Conservation (phyloP, 805 yeast genomes). For the Ogataea populi-albae region DNA sequence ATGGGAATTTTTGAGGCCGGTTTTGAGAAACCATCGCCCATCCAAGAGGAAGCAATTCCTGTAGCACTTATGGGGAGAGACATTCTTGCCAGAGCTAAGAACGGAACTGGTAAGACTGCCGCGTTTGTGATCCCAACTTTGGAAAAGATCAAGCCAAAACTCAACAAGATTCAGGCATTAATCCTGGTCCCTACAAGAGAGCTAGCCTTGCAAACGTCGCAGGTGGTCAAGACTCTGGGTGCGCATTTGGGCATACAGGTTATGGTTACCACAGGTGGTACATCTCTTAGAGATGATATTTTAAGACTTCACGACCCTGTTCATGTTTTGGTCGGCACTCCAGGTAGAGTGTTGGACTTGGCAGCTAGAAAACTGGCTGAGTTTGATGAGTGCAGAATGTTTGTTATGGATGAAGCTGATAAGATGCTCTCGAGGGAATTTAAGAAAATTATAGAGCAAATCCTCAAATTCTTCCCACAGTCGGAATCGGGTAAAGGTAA, state of each 20-base stretch:
- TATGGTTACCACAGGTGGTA: constrained; percentile 99
- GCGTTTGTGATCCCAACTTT: constrained; percentile 93
- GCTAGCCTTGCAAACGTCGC: constrained; percentile 94
- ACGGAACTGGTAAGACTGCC: constrained; percentile 98
- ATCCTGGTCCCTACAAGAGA: constrained; percentile 97
- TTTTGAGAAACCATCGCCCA: constrained; percentile 96
- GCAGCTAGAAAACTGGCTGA: constrained; percentile 88
- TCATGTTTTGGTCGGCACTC: constrained; percentile 94
- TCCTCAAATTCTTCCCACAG: constrained; percentile 73
- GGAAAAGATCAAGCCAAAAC: constrained; percentile 82
- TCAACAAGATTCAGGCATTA: constrained; percentile 83
- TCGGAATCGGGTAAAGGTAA: constrained; percentile 33
- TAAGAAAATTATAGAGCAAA: constrained; percentile 81
- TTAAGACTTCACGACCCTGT: constrained; percentile 89
- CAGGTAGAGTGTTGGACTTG: constrained; percentile 94
- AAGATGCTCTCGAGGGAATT: constrained; percentile 92
- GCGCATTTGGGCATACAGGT: constrained; percentile 89
- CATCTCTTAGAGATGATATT: constrained; percentile 90
- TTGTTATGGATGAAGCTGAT: constrained; percentile 99
- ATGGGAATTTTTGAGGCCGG: constrained; percentile 99
- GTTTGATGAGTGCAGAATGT: constrained; percentile 77
- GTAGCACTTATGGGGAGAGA: constrained; percentile 94
- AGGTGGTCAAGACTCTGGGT: constrained; percentile 93
- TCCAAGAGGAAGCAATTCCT: constrained; percentile 96
- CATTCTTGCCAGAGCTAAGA: constrained; percentile 94